Evolutionary conservation across 1,284 basidiomycete species (phyloP), one percentile per base, ranked within the genome.

Genomic region (Boletus semigastroideus): DNA sequence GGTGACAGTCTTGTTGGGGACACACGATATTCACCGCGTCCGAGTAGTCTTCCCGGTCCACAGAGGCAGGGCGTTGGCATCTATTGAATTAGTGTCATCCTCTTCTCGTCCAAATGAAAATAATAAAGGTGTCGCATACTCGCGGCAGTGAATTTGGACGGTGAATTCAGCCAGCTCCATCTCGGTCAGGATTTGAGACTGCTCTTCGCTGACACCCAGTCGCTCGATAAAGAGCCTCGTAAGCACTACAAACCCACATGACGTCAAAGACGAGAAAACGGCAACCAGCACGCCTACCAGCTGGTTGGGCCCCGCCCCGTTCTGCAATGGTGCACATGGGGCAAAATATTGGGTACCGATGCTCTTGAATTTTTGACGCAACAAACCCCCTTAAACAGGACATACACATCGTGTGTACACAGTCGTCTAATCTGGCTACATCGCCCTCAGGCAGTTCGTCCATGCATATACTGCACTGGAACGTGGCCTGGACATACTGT

Each of bases 331-430:
- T 62, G 56, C 86, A 87, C 14, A 71, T 60, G 2, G 86, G 86
- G 61, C 86, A 87, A 7, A 78, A 57, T 31, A 87, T 78, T 1
- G 86, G 84, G 55, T 79, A 86, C 11, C 75, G 73, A 50, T 76
- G 77, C 39, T 83, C 78, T 6, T 70, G 61, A 22, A 87, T 68
- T 62, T 79, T 79, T 4, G 73, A 69, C 12, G 60, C 58, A 19
- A 81, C 68, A 53, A 81, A 77, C 5, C 60, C 59, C 43, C 68
- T 67, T 39, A 84, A 57, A 59, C 86, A 88, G 3, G 68, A 60
- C 50, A 81, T 72, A 61, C 85, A 87, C 62, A 80, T 82, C n/a
- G 52, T 49, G 59, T 87, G 84, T 9, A 64, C 57, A 58, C 85
- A 87, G 3, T 56, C 62, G 0, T 75, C 68, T 16, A 84, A 59